phyloP scores from a whole-genome alignment of 176 grass and related monocot species.

The Alopecurus myosuroides region DNA sequence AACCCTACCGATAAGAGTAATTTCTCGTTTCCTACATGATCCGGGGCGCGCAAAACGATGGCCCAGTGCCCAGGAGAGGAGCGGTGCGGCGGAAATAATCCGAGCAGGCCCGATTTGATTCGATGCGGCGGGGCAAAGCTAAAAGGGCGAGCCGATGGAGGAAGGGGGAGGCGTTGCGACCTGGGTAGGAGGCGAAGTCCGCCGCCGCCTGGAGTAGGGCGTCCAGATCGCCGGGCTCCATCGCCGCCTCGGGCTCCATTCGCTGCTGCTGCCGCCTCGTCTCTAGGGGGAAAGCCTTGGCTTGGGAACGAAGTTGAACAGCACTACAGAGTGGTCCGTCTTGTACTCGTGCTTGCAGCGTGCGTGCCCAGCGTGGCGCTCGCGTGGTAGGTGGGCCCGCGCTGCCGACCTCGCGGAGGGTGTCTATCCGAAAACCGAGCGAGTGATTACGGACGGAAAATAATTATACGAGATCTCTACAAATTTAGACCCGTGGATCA shows the following conservation, averaged over 20 bases:
- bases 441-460: too few species aligned
- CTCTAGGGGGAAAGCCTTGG: background rate
- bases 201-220: slow-evolving; percentile 54
- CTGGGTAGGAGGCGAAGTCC: slow-evolving; percentile 77
- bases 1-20: background rate
- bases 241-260: slow-evolving; percentile 32
- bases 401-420: background rate
- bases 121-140: background rate
- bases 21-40: background rate
- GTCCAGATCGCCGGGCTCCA: slow-evolving; percentile 31
- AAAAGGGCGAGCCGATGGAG: background rate
- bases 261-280: background rate
- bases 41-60: background rate
- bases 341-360: background rate
- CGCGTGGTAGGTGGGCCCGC: background rate
- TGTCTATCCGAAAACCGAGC: background rate
- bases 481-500: too few species aligned
- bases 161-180: background rate
- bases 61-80: background rate
- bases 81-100: background rate
- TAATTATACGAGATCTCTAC: too few species aligned
- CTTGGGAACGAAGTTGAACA: background rate
- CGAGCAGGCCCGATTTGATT: background rate
- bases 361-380: slow-evolving; percentile 20
- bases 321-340: background rate